Percentiles rank a stretch among this genome's conserved stretches.
Conservation (phyloP, 352 stramenopile genomes). For the Phytophthora capsici region DNA sequence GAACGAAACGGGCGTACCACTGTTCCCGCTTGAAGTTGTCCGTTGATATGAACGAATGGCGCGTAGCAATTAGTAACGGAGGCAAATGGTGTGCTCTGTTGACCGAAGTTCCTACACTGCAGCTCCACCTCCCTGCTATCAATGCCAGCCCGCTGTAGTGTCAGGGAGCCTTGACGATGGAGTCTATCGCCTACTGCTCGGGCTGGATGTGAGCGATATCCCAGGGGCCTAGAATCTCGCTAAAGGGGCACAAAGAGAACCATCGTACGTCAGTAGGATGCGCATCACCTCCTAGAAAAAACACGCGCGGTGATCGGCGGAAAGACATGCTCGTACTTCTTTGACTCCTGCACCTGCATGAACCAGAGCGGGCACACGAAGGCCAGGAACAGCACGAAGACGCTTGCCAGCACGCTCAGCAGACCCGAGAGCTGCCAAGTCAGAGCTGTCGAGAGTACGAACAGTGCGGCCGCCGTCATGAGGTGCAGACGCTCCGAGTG, state of each 20-base stretch:
- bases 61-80: neutral
- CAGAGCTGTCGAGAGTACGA: constrained; percentile 71
- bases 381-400: constrained; percentile 82
- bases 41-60: constrained; percentile 14
- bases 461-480: constrained; percentile 69
- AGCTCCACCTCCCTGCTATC: neutral
- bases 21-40: constrained; percentile 30
- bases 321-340: constrained; percentile 74
- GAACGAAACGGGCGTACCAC: constrained; percentile 34
- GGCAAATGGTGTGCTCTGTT: neutral
- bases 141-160: too few species aligned
- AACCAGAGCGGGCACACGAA: constrained; percentile 91
- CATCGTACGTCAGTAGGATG: constrained; percentile 30
- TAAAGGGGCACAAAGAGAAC: constrained; percentile 37
- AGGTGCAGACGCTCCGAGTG: constrained; percentile 76
- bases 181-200: constrained; percentile 43
- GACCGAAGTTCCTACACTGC: neutral
- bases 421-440: constrained; percentile 78
- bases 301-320: constrained; percentile 3
- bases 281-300: constrained; percentile 11
- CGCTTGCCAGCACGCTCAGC: constrained; percentile 65
- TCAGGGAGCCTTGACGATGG: neutral
- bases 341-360: constrained; percentile 91
- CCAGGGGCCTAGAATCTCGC: constrained; percentile 91
- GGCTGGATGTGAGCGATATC: constrained; percentile 89